Evolutionary conservation across 208 protist genomes (phyloP).

Genomic region (Leishmania braziliensis): DNA sequence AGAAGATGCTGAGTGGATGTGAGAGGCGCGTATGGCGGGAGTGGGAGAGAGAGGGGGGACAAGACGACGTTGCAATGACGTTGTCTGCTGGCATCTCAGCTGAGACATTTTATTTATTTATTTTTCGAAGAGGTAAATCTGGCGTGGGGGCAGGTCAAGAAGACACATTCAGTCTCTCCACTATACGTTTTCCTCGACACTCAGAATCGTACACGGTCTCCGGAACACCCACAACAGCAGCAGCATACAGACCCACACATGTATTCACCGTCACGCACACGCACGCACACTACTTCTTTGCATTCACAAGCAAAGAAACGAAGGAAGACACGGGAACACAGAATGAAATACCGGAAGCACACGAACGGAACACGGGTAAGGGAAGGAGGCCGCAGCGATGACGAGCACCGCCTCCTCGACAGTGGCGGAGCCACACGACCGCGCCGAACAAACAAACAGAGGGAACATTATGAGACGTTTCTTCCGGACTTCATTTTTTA

Average conservation of each 20-base stretch:
- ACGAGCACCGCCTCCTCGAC: background rate
- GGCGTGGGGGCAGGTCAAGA: background rate
- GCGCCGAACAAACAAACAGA: background rate
- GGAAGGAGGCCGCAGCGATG: background rate
- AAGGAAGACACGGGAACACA: background rate
- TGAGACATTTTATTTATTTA: background rate
- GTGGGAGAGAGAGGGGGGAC: background rate
- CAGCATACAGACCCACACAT: background rate
- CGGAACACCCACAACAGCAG: background rate
- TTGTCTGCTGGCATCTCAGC: background rate
- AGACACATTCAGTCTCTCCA: background rate
- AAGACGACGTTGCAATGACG: slow-evolving; percentile 11
- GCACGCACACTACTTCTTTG: background rate
- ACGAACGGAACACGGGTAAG: background rate
- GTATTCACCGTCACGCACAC: background rate
- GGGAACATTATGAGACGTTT: background rate
- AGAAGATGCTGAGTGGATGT: background rate
- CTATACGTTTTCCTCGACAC: background rate
- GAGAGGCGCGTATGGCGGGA: background rate
- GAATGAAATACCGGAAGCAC: background rate
- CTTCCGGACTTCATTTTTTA: slow-evolving; percentile 2
- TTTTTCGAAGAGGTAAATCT: background rate
- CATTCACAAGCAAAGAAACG: background rate
- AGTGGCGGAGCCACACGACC: background rate
- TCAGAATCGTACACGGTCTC: background rate